These are phyloP conservation scores for Atalantia buxifolia DNA, from an alignment of 345 rosid species.

Conservation along the genomic window DNA sequence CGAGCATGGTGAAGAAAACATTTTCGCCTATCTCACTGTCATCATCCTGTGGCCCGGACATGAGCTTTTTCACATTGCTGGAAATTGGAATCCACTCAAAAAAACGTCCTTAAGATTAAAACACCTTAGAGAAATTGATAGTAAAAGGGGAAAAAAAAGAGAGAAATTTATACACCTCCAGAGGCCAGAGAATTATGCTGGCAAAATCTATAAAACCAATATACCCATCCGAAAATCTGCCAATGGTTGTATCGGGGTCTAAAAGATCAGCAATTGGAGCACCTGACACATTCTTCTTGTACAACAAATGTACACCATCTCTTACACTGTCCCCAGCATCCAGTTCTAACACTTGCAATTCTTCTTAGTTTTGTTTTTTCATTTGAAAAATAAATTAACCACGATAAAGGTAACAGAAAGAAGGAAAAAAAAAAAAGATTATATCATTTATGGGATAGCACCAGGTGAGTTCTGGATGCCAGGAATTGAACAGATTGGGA, in stretches of 20 bases:
- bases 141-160: not conserved
- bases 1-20: slow-evolving; percentile 31
- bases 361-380: not conserved
- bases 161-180: slow-evolving; percentile 19
- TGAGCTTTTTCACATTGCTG: slow-evolving; percentile 25
- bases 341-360: slow-evolving; percentile 27
- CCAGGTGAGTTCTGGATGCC: slow-evolving; percentile 40
- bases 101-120: not conserved
- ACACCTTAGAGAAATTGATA: not conserved
- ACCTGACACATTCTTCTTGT: slow-evolving; percentile 30
- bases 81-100: not conserved
- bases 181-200: slow-evolving; percentile 41
- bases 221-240: slow-evolving; percentile 30
- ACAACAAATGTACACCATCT: slow-evolving; percentile 32
- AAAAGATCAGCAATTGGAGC: slow-evolving; percentile 40
- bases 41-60: not conserved
- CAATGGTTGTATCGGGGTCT: slow-evolving; percentile 15
- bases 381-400: not conserved
- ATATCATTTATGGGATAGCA: not conserved
- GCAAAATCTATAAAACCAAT: slow-evolving; percentile 42
- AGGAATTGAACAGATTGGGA: slow-evolving; percentile 39
- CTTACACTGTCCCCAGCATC: slow-evolving; percentile 27
- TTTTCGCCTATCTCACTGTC: slow-evolving; percentile 9
- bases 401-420: too few species aligned
- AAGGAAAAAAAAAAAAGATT: not conserved